Evolutionary conservation across 331 rosid species (phyloP), one percentile per base, ranked within the genome.

Genomic region (Rosa hybrid): DNA sequence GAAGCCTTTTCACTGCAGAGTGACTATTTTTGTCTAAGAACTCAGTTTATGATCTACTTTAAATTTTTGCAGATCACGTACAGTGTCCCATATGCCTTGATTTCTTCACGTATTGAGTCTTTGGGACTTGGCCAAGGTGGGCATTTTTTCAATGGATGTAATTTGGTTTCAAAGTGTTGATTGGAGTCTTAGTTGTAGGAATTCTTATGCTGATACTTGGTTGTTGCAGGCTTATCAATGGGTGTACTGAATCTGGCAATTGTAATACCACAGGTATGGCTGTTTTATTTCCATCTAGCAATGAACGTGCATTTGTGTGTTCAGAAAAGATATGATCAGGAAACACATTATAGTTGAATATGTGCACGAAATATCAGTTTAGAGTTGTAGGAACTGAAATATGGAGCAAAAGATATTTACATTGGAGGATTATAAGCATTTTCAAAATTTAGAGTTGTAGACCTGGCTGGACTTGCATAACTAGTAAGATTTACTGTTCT

Each of bases 121-220:
- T 86, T 93, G 87, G 98, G 97, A 72, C 97, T 90, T 63, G 98
- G 97, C 75, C 95, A 93, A 92, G 98, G 99, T 93, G 69, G 45
- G 85, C 21, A 74, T 74, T 69, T 81, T 65, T 81, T 62, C 46
- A 59, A 42, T 12, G 12, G 39, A 56, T 72, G 21, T 68, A 57
- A 56, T 74, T 42, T 78, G 42, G 75, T 69, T 82, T 46, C 64
- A 51, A 21, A 75, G 78, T 53, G 68, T 59, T 45, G 12, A 9
- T 63, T 20, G 51, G 73, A 71, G 53, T 23, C 39, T 51, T 48
- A 73, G 78, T 63, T 46, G 72, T 25, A 51, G 27, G 80, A 74
- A 16, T 81, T 67, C 82, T 79, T 76, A 72, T 71, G 71, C 82
- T 78, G 54, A 74, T 83, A 79, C 64, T 88, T 81, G 78, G 80